Evolutionary conservation across 1,139 yeast species (phyloP).

Genomic region (Geotrichum fermentans): DNA sequence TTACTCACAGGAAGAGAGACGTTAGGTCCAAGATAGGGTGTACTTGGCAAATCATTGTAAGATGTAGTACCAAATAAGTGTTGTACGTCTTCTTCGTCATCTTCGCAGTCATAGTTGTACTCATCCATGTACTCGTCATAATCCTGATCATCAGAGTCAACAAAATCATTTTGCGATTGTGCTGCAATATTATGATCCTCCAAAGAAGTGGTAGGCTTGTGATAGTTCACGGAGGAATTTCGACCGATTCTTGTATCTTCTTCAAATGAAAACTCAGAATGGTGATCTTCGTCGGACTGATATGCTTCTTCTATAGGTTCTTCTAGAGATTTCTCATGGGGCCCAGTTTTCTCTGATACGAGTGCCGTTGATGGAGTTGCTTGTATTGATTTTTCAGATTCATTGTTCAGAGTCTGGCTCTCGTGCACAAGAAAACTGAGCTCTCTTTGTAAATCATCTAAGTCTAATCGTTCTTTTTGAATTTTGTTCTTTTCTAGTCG

Average conservation of each 20-base stretch:
- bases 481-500: too few relatives aligned
- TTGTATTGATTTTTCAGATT: too few relatives aligned
- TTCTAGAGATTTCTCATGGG: too few relatives aligned
- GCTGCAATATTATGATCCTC: too few relatives aligned
- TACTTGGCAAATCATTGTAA: neutral
- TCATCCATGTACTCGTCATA: slow-evolving; percentile 2
- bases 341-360: too few relatives aligned
- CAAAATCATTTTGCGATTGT: too few relatives aligned
- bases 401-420: slow-evolving; percentile 4
- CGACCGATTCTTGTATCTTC: slow-evolving; percentile 20
- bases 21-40: neutral
- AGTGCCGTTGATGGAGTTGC: too few relatives aligned
- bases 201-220: slow-evolving; percentile 3
- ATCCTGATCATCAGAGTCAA: slow-evolving; percentile 13
- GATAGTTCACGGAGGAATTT: slow-evolving; percentile 19
- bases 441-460: slow-evolving; percentile 15
- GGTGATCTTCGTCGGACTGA: neutral
- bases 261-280: slow-evolving; percentile 21
- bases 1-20: neutral
- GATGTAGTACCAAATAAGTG: slow-evolving; percentile 9
- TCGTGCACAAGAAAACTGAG: slow-evolving; percentile 14
- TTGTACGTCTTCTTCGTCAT: slow-evolving; percentile 10
- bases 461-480: too few relatives aligned
- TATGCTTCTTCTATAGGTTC: neutral
- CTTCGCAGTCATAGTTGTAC: slow-evolving; percentile 8